Conservation (phyloP, 306 rosid genomes). For the Vachellia collinsii region DNA sequence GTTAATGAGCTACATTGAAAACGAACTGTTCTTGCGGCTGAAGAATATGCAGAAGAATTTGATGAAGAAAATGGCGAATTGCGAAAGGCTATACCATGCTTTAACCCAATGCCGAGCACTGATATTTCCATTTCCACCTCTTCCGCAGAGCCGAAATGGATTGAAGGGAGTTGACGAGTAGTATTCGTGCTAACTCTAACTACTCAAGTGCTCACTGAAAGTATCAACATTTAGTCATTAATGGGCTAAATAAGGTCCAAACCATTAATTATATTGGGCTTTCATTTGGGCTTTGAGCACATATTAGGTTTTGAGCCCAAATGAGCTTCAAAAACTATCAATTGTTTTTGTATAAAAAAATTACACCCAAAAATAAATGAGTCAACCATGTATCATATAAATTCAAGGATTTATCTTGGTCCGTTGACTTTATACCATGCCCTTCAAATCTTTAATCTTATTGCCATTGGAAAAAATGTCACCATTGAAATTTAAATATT, state of each 20-base stretch:
- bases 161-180: not conserved
- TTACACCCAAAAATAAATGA: no score
- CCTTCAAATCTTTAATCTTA: no score
- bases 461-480: no score
- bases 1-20: constrained; percentile 7
- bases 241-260: not conserved
- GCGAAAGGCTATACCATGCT: constrained; percentile 28
- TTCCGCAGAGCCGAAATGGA: not conserved
- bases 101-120: constrained; percentile 37
- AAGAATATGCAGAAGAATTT: constrained; percentile 12
- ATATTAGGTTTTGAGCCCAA: not conserved
- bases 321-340: no score
- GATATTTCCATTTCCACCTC: constrained; percentile 53
- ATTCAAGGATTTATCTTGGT: no score
- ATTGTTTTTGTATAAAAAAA: no score
- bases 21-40: constrained; percentile 24
- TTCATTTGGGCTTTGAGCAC: not conserved
- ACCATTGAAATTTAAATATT: no score
- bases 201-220: not conserved
- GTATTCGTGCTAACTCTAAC: not conserved
- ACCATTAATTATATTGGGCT: not conserved
- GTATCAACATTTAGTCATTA: not conserved
- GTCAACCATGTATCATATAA: no score
- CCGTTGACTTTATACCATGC: no score
- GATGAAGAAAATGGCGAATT: constrained; percentile 33